Evolutionary conservation across 495 filamentous ascomycete genomes (phyloP).

Genomic region (Penicillium atrosanguineum): DNA sequence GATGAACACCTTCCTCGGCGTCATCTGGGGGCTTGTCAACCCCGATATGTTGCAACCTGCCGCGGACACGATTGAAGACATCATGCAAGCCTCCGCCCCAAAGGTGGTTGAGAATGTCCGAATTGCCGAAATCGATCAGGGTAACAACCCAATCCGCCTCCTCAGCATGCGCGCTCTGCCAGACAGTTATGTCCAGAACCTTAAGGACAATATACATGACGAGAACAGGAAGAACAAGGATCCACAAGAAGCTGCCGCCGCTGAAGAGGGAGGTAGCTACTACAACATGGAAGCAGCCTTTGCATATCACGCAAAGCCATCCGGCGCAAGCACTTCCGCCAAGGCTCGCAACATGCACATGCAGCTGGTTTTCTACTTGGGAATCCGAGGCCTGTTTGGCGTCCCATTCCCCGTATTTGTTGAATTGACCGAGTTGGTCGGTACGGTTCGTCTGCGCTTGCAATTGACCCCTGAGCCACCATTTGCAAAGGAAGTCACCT

Average conservation of each 20-base stretch:
- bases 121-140: conserved; percentile 94
- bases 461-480: conserved; percentile 86
- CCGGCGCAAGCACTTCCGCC: conserved; percentile 61
- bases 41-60: conserved; percentile 85
- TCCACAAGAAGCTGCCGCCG: conserved; percentile 80
- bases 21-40: conserved; percentile 87
- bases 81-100: conserved; percentile 94
- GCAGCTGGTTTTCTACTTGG: conserved; percentile 91
- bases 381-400: conserved; percentile 70
- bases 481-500: conserved; percentile 86
- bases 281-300: conserved; percentile 95
- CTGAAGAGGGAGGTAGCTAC: conserved; percentile 88
- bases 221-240: conserved; percentile 79
- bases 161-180: conserved; percentile 87
- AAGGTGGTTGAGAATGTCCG: conserved; percentile 89
- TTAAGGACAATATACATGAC: conserved; percentile 76
- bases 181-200: conserved; percentile 70
- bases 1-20: conserved; percentile 82
- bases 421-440: conserved; percentile 80
- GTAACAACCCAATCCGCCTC: conserved; percentile 83
- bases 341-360: conserved; percentile 96
- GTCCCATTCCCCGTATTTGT: conserved; percentile 87
- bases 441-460: conserved; percentile 77
- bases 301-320: conserved; percentile 85
- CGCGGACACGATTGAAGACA: conserved; percentile 77